These are phyloP conservation scores for Metahyphopichia silvanorum DNA, from an alignment of 805 yeast genomes.

Conservation along the genomic window DNA sequence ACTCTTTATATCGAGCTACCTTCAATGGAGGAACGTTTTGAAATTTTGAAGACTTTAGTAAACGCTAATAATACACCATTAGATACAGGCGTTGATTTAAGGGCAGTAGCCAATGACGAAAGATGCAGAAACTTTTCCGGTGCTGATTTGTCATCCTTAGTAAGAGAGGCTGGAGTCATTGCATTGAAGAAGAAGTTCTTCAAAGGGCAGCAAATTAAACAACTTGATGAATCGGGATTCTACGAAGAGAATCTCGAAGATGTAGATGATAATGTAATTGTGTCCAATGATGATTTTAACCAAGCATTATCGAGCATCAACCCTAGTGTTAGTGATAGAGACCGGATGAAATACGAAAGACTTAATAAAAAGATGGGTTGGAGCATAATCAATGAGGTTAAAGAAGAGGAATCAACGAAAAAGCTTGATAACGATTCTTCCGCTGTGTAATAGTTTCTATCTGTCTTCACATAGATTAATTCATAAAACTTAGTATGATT, in stretches of 20 bases:
- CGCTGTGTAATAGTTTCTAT: neutral
- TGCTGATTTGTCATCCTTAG: conserved; percentile 90
- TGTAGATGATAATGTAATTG: conserved; percentile 43
- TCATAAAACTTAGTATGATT: no score
- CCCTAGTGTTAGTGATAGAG: conserved; percentile 88
- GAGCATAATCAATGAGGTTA: conserved; percentile 42
- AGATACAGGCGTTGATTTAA: conserved; percentile 56
- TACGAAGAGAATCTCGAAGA: conserved; percentile 19
- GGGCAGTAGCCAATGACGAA: conserved; percentile 63
- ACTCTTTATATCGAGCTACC: conserved; percentile 91
- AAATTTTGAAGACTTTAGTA: conserved; percentile 76
- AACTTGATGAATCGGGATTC: conserved; percentile 35
- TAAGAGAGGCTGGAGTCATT: conserved; percentile 88
- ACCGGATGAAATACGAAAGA: conserved; percentile 71
- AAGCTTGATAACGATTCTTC: neutral
- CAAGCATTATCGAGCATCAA: conserved; percentile 70
- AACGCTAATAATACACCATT: conserved; percentile 75
- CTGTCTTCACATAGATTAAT: no score
- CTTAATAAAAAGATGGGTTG: conserved; percentile 74
- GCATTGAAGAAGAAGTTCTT: conserved; percentile 79
- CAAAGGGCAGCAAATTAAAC: conserved; percentile 35
- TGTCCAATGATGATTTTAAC: conserved; percentile 64
- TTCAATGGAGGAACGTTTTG: conserved; percentile 68
- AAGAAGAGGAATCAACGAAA: conserved; percentile 5
- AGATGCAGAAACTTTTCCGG: conserved; percentile 90